Conservation (phyloP, 2,329 filamentous ascomycete species). For the Chaetomiaceae sp. region DNA sequence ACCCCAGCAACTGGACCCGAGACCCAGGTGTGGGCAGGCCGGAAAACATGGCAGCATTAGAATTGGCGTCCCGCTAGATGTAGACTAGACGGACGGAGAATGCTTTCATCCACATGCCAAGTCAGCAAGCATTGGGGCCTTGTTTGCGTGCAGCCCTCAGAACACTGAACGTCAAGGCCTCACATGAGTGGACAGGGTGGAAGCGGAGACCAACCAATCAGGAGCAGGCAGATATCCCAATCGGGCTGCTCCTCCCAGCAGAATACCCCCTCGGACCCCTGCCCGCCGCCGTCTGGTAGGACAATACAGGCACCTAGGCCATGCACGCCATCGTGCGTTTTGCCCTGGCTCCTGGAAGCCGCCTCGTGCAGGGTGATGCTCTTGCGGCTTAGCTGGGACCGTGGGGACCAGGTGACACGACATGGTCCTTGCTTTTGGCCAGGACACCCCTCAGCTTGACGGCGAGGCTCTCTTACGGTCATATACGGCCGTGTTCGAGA, state of each 20-base stretch:
- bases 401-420: too few relatives aligned
- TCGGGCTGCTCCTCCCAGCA: conserved; percentile 13
- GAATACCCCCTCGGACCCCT: too few relatives aligned
- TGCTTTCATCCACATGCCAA: conserved; percentile 1
- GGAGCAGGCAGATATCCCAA: conserved; percentile 12
- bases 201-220: conserved; percentile 15
- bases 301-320: conserved; percentile 11
- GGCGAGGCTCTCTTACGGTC: too few relatives aligned
- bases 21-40: conserved; percentile 3
- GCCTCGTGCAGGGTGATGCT: conserved; percentile 5
- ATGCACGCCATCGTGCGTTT: conserved; percentile 24
- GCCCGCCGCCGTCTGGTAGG: conserved; percentile 12
- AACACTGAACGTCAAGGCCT: conserved; percentile 4
- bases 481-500: too few relatives aligned
- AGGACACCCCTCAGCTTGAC: too few relatives aligned
- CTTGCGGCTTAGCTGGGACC: neutral
- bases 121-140: neutral
- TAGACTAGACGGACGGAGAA: conserved; percentile 22
- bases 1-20: too few relatives aligned
- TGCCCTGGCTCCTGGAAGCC: conserved; percentile 6
- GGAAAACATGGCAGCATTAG: conserved; percentile 4
- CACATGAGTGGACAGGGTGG: neutral
- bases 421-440: too few relatives aligned
- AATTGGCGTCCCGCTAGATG: conserved; percentile 17
- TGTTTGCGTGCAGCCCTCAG: too few relatives aligned